phyloP scores from a whole-genome alignment of 257 asterid species.

The Solanum pinnatisectum region DNA sequence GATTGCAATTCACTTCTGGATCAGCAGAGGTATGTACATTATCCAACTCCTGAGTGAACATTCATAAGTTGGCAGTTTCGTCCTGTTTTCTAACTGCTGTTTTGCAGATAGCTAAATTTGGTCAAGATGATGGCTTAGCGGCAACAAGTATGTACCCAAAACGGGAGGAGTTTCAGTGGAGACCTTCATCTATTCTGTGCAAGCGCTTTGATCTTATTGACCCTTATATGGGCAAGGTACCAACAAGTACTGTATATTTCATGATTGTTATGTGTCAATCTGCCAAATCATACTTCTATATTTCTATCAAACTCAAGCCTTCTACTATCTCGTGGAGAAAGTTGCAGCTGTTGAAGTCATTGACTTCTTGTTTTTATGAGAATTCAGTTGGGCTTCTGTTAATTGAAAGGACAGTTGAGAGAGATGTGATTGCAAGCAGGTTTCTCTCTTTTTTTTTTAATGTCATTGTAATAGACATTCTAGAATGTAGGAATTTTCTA shows the following conservation, averaged over 20 bases:
- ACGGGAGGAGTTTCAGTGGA: conserved; percentile 90
- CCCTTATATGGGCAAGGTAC: conserved; percentile 97
- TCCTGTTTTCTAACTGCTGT: conserved; percentile 1
- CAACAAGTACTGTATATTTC: background rate
- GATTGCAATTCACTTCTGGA: conserved; percentile 67
- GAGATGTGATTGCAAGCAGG: background rate
- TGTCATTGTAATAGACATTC: background rate
- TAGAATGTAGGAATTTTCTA: background rate
- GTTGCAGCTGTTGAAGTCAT: background rate
- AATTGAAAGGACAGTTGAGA: background rate
- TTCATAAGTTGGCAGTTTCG: background rate
- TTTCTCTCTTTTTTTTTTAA: background rate
- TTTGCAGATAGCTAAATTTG: conserved; percentile 40
- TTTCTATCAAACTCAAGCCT: background rate
- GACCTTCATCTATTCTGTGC: conserved; percentile 89
- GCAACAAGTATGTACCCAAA: conserved; percentile 51
- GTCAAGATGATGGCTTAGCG: conserved; percentile 35
- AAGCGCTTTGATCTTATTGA: conserved; percentile 91
- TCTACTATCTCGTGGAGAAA: background rate
- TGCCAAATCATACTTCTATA: background rate
- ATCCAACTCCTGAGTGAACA: background rate
- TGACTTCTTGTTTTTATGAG: background rate
- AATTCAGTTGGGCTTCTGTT: background rate
- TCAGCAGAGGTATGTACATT: conserved; percentile 48
- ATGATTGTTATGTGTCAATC: background rate